Evolutionary conservation across 176 grass and related monocot genomes (phyloP).

Genomic region (Coix lacrymajobi): DNA sequence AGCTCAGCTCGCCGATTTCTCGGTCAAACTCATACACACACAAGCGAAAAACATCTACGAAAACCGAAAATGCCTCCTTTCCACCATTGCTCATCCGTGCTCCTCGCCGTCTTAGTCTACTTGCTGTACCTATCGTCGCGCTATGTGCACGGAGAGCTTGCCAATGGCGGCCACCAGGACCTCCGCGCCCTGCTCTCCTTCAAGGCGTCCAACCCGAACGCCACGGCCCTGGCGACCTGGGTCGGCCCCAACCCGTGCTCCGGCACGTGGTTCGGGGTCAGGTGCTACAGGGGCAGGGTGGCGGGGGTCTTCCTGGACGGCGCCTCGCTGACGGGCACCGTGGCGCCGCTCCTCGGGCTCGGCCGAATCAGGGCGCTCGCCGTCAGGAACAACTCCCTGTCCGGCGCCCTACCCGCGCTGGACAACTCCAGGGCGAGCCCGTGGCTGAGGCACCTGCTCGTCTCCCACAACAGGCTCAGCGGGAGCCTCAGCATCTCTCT

Average conservation of each 20-base stretch:
- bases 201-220: constrained; percentile 36
- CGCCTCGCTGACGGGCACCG: constrained; percentile 28
- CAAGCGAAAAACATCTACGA: background rate
- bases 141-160: background rate
- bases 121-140: background rate
- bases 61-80: constrained; percentile 20
- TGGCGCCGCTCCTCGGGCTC: constrained; percentile 48
- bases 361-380: constrained; percentile 27
- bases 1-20: constrained; percentile 12
- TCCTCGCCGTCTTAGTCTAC: constrained; percentile 4
- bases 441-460: constrained; percentile 39
- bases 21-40: background rate
- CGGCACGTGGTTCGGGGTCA: constrained; percentile 43
- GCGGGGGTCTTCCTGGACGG: constrained; percentile 43
- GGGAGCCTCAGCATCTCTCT: constrained; percentile 36
- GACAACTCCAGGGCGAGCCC: constrained; percentile 35
- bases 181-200: constrained; percentile 39
- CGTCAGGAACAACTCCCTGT: constrained; percentile 50
- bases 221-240: constrained; percentile 32
- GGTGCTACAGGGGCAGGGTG: constrained; percentile 45
- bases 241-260: constrained; percentile 50
- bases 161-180: constrained; percentile 35
- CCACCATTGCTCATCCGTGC: background rate
- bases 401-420: constrained; percentile 27
- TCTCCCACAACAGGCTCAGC: constrained; percentile 40